A percentile compares a stretch with the other conserved stretches of the same genome.
Conservation (phyloP, 306 rosid species). For the Begonia peltatifolia region DNA sequence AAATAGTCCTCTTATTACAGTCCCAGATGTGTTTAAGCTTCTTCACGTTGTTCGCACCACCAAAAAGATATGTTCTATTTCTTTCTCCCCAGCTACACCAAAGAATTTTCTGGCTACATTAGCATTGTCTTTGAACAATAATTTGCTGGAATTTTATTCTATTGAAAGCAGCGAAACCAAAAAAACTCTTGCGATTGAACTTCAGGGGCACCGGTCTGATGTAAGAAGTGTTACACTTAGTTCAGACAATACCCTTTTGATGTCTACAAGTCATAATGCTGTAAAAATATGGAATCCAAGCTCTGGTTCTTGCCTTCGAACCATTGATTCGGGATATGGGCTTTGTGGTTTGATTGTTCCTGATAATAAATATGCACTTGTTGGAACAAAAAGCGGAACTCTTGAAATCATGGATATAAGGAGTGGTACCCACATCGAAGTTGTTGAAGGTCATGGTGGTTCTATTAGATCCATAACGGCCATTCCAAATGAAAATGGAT, state of each 20-base stretch:
- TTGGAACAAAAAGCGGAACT: constrained; percentile 83
- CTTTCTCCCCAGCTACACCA: constrained; percentile 60
- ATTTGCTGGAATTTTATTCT: constrained; percentile 64
- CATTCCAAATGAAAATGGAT: constrained; percentile 59
- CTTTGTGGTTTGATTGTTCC: constrained; percentile 68
- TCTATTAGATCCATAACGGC: constrained; percentile 52
- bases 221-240: constrained; percentile 82
- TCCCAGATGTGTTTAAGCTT: constrained; percentile 67
- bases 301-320: constrained; percentile 85
- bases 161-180: constrained; percentile 31
- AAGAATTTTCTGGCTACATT: constrained; percentile 61
- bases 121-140: constrained; percentile 84
- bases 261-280: constrained; percentile 94
- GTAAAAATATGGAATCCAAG: constrained; percentile 94
- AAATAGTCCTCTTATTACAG: constrained; percentile 32
- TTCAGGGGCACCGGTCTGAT: constrained; percentile 89
- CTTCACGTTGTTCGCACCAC: constrained; percentile 72
- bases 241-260: constrained; percentile 67
- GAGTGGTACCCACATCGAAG: constrained; percentile 71
- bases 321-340: constrained; percentile 81
- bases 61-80: constrained; percentile 82
- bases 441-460: constrained; percentile 78
- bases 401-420: constrained; percentile 75
- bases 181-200: constrained; percentile 55
- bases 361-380: constrained; percentile 70